phyloP scores from a whole-genome alignment of 2,329 filamentous ascomycete species.

The Juglanconis oblonga region DNA sequence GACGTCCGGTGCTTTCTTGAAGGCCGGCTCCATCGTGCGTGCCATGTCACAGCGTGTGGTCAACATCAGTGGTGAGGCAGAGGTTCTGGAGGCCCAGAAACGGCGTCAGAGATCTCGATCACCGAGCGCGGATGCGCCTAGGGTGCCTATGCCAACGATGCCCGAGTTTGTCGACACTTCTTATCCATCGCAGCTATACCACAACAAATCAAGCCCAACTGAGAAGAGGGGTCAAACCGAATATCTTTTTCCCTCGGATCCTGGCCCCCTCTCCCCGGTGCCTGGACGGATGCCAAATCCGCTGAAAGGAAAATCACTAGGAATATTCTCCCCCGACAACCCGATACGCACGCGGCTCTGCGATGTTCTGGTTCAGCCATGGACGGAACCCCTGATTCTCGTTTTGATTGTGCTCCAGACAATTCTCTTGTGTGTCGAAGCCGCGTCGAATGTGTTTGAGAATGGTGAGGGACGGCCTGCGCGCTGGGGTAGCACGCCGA shows the following conservation, averaged over 20 bases:
- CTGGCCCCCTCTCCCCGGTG: conserved; percentile 29
- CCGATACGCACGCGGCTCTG: conserved; percentile 71
- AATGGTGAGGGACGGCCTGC: conserved; percentile 57
- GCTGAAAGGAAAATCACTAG: conserved; percentile 79
- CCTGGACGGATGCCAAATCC: conserved; percentile 62
- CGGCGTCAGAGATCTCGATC: conserved; percentile 59
- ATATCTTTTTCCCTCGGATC: conserved; percentile 28
- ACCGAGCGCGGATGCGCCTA: conserved; percentile 49
- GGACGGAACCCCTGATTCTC: conserved; percentile 82
- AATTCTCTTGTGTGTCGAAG: conserved; percentile 81
- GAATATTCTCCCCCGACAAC: conserved; percentile 79
- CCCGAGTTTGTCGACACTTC: conserved; percentile 46
- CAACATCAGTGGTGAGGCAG: conserved; percentile 91
- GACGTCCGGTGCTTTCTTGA: conserved; percentile 60
- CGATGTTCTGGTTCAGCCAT: conserved; percentile 79
- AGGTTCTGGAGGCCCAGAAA: conserved; percentile 72
- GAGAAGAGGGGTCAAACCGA: conserved; percentile 43
- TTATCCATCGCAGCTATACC: conserved; percentile 47
- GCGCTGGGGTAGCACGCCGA: conserved; percentile 64
- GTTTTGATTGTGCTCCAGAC: conserved; percentile 86
- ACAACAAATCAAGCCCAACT: conserved; percentile 29
- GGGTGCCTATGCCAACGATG: conserved; percentile 43
- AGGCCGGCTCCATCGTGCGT: conserved; percentile 73
- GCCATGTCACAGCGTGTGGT: conserved; percentile 96
- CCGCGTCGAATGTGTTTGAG: conserved; percentile 67